Evolutionary conservation across 306 rosid genomes (phyloP).

Genomic region (apple (Malus domestica)): DNA sequence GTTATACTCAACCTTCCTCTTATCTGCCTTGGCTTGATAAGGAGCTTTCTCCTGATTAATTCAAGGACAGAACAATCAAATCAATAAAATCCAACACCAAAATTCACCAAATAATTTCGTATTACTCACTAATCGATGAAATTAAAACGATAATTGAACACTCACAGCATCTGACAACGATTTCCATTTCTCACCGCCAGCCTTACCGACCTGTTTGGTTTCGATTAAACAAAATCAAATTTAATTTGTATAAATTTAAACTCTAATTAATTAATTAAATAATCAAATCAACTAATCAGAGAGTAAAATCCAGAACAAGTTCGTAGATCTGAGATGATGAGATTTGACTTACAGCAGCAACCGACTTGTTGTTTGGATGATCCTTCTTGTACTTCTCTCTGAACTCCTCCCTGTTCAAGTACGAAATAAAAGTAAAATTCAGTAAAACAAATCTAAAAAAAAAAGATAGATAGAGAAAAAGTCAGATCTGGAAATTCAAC

Average conservation of each 20-base stretch:
- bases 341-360: constrained; percentile 49
- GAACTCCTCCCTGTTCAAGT: constrained; percentile 56
- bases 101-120: not conserved
- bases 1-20: constrained; percentile 63
- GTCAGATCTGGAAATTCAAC: not conserved
- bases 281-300: not conserved
- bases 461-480: not conserved
- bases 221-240: not conserved
- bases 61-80: not conserved
- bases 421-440: not conserved
- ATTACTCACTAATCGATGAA: not conserved
- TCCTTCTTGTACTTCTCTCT: constrained; percentile 68
- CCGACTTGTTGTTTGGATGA: constrained; percentile 70
- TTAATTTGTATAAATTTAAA: too few species aligned
- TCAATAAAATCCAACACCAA: not conserved
- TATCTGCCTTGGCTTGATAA: constrained; percentile 56
- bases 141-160: not conserved
- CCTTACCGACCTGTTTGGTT: constrained; percentile 65
- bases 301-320: not conserved
- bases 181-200: constrained; percentile 81
- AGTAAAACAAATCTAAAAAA: not conserved
- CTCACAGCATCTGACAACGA: constrained; percentile 76
- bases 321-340: not conserved
- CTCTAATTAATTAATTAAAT: not conserved
- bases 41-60: constrained; percentile 69